Evolutionary conservation across 495 filamentous ascomycete species (phyloP), one percentile per base, ranked within the genome.

Genomic region (Neurospora sp.): DNA sequence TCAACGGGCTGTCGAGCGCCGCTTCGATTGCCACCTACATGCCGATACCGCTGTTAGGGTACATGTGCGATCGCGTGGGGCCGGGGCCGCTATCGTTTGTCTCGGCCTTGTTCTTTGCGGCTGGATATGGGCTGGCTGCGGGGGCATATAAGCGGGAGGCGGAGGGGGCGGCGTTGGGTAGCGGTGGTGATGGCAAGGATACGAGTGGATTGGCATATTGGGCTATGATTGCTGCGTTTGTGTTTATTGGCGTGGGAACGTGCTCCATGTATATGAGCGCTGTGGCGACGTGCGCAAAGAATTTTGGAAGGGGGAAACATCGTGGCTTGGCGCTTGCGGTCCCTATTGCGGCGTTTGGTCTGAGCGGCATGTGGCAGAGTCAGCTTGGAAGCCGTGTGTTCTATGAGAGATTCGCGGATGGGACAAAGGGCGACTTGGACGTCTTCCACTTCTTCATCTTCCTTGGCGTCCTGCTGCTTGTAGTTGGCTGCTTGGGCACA

Each of bases 221-320:
- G 79, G 83, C 92, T 73, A 97, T 99, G 96, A 80, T 97, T 3
- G 71, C 91, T 69, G 92, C 93, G 2, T 99, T 99, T 76, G 86
- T 92, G 22, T 83, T 84, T 9, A 88, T 98, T 68, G 96, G 96
- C 1, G 87, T 90, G 74, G 95, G 90, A 6, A 98, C 96, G 0
- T 90, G 91, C 73, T 87, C 87, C 77, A 93, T 98, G 91, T 98
- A 98, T 79, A 79, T 98, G 37, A 86, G 88, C 42, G 92, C 92
- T 0, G 91, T 99, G 39, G 94, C 96, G 31, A 97, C 94, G 3
- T 97, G 94, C 73, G 96, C 95, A 35, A 99, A 99, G 88, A 98
- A 97, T 81, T 98, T 98, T 80, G 93, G 95, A 22, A 85, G 90
- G 45, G 93, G 94, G 4, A 94, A 91, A 78, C 89, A 96, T 76